These are phyloP conservation scores for Verticillium albo-atrum DNA, from an alignment of 2,329 filamentous ascomycete genomes.

Conservation along the genomic window DNA sequence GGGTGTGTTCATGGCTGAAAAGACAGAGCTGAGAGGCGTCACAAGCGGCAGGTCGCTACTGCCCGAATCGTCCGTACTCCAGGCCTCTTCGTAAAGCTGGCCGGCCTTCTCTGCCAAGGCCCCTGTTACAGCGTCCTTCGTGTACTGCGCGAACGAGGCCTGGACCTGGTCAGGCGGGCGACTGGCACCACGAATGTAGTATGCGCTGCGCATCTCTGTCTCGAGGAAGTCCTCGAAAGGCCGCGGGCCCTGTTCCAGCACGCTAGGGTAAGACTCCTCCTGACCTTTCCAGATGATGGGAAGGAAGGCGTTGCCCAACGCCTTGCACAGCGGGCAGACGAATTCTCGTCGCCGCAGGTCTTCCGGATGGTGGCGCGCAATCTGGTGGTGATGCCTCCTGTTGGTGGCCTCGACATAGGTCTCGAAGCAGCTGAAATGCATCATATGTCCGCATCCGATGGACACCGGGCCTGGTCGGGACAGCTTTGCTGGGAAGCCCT, in stretches of 20 bases:
- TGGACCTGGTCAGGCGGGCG: constrained; percentile 27
- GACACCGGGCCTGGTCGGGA: constrained; percentile 74
- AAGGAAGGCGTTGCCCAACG: constrained; percentile 88
- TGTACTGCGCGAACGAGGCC: constrained; percentile 31
- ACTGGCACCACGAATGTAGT: constrained; percentile 32
- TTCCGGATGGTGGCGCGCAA: constrained; percentile 91
- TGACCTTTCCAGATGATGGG: constrained; percentile 94
- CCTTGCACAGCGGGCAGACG: constrained; percentile 94
- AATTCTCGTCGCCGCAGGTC: constrained; percentile 77
- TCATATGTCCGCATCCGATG: constrained; percentile 93
- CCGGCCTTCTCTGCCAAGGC: constrained; percentile 33
- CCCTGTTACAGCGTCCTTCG: constrained; percentile 30
- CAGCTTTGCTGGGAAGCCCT: constrained; percentile 72
- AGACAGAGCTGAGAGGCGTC: constrained; percentile 37
- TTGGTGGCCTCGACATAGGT: constrained; percentile 81
- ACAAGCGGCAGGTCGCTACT: constrained; percentile 26
- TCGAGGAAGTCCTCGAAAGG: constrained; percentile 68
- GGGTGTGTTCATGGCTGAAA: constrained; percentile 31
- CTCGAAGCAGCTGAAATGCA: constrained; percentile 97
- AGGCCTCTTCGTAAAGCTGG: constrained; percentile 32
- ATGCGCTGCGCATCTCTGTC: constrained; percentile 45
- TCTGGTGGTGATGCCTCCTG: constrained; percentile 83
- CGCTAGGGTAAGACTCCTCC: constrained; percentile 75
- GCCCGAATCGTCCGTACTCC: constrained; percentile 32
- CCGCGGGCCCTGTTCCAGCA: constrained; percentile 50